These are phyloP conservation scores for Nitzschia inconspicua DNA, from an alignment of 108 stramenopile genomes.

Conservation along the genomic window DNA sequence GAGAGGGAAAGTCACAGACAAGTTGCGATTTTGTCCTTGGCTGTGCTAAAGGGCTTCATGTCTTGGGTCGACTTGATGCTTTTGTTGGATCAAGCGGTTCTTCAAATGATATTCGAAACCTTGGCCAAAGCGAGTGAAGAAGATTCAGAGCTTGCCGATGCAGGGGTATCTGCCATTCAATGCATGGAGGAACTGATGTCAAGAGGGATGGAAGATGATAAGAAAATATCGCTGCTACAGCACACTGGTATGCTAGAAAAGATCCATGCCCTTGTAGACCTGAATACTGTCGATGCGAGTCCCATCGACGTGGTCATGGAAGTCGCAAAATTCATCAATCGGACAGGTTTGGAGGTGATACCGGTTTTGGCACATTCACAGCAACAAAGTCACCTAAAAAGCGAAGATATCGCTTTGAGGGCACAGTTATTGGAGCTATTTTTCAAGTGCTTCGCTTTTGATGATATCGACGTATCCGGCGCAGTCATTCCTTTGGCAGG, in stretches of 20 bases:
- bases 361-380: background rate
- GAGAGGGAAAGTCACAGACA: conserved; percentile 2
- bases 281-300: conserved; percentile 26
- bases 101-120: conserved; percentile 16
- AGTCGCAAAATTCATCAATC: conserved; percentile 60
- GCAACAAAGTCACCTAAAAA: background rate
- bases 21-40: conserved; percentile 30
- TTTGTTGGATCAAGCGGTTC: conserved; percentile 5
- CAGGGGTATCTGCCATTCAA: conserved; percentile 35
- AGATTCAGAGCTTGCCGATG: conserved; percentile 27
- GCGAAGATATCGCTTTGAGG: conserved; percentile 12
- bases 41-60: conserved; percentile 43
- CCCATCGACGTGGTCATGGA: conserved; percentile 59
- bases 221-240: conserved; percentile 39
- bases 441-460: conserved; percentile 62
- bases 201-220: conserved; percentile 58
- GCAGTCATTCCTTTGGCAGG: conserved; percentile 58
- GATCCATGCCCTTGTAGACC: conserved; percentile 30
- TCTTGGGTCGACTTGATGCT: conserved; percentile 55
- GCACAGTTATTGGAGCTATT: conserved; percentile 45
- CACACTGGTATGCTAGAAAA: conserved; percentile 35
- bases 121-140: conserved; percentile 18
- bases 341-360: conserved; percentile 49
- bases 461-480: conserved; percentile 80
- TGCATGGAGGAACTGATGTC: conserved; percentile 56